Conservation (phyloP, 2,329 filamentous ascomycete genomes). For the Aspergillus vadensis region DNA sequence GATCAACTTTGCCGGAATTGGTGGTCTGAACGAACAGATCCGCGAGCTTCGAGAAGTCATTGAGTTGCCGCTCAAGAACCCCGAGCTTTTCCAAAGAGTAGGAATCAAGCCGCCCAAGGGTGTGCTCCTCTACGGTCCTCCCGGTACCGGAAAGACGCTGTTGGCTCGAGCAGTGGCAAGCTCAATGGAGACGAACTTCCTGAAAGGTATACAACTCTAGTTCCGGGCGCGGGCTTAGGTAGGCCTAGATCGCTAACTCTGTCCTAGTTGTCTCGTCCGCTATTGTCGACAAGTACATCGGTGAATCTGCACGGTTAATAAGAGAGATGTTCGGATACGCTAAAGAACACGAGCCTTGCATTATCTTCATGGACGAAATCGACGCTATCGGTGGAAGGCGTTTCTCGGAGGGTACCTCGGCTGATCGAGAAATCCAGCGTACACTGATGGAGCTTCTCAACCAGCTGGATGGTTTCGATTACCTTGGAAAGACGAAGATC, state of each 20-base stretch:
- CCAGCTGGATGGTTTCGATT: slow-evolving; percentile 98
- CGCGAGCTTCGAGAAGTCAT: slow-evolving; percentile 96
- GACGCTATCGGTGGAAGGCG: slow-evolving; percentile 95
- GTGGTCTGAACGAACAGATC: slow-evolving; percentile 97
- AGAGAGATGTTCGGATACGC: slow-evolving; percentile 99
- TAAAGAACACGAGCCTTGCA: slow-evolving; percentile 98
- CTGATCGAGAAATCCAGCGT: slow-evolving; percentile 96
- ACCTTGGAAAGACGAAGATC: slow-evolving; percentile 98
- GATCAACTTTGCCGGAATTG: slow-evolving; percentile 96
- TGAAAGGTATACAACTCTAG: slow-evolving; percentile 70
- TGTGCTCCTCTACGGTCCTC: slow-evolving; percentile 91
- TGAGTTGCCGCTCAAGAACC: slow-evolving; percentile 96
- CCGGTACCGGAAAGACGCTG: slow-evolving; percentile 94
- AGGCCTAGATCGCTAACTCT: slow-evolving; percentile 11
- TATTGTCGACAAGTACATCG: slow-evolving; percentile 99
- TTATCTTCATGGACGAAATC: slow-evolving; percentile 99
- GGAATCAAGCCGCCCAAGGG: slow-evolving; percentile 99
- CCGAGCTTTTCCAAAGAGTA: slow-evolving; percentile 92
- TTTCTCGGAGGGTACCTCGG: slow-evolving; percentile 96
- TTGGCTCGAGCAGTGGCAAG: slow-evolving; percentile 93
- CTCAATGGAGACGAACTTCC: slow-evolving; percentile 94
- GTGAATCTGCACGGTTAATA: slow-evolving; percentile 94
- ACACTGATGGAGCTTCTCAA: slow-evolving; percentile 99
- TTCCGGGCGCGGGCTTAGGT: background rate
- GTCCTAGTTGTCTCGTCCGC: slow-evolving; percentile 87